phyloP scores from a whole-genome alignment of 495 filamentous ascomycete species.

The Penicillium cinerascens region DNA sequence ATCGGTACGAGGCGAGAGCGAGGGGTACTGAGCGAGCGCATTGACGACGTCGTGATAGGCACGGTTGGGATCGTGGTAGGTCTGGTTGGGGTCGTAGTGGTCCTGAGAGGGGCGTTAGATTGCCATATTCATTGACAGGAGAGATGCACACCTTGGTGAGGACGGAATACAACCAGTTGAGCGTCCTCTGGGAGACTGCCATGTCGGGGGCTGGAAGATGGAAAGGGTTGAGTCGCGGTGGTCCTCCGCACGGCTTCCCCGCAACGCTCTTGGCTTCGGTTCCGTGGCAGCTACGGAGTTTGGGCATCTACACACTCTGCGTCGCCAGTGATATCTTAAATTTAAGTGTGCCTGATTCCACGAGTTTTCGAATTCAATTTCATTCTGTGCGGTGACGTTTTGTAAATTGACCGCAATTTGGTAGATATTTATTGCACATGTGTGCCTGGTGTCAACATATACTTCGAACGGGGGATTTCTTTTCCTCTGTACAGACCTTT shows the following conservation, averaged over 20 bases:
- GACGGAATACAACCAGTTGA: slow-evolving; percentile 94
- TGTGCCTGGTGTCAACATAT: no score
- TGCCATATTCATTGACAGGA: not conserved
- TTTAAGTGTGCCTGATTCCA: no score
- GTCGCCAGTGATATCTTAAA: no score
- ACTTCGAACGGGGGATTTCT: no score
- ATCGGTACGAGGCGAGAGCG: slow-evolving; percentile 85
- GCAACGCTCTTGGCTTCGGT: slow-evolving; percentile 18
- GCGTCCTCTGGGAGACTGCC: slow-evolving; percentile 80
- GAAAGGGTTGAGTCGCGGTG: slow-evolving; percentile 6
- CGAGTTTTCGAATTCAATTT: no score
- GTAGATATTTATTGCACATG: no score
- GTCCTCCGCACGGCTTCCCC: slow-evolving; percentile 25
- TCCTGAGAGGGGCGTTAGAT: slow-evolving; percentile 53
- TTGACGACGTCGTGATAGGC: slow-evolving; percentile 89
- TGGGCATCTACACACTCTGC: no score
- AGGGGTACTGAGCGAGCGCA: slow-evolving; percentile 75
- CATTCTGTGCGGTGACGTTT: no score
- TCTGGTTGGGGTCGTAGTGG: slow-evolving; percentile 86
- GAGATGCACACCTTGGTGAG: slow-evolving; percentile 63
- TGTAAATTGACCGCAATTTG: no score
- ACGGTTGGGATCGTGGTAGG: slow-evolving; percentile 85
- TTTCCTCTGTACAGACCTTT: no score
- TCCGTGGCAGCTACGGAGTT: not conserved
- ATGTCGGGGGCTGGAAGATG: slow-evolving; percentile 41